Evolutionary conservation across 1,284 basidiomycete species (phyloP).

Genomic region (Sporisorium exsertum): DNA sequence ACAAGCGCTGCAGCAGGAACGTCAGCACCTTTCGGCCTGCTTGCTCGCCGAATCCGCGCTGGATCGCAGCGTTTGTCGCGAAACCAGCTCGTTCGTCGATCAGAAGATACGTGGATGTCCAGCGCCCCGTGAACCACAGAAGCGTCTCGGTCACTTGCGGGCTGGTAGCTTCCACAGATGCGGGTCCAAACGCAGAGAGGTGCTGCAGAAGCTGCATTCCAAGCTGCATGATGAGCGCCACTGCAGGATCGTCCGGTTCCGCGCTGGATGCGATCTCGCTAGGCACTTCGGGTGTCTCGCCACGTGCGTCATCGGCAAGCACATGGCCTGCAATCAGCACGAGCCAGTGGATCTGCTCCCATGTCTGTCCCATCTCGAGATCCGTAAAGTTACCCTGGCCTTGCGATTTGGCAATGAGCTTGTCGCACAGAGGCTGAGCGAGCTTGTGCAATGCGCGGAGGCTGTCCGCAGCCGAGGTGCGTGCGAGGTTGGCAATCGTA

Average conservation of each 20-base stretch:
- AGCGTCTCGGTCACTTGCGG: constrained; percentile 61
- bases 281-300: constrained; percentile 56
- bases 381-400: constrained; percentile 16
- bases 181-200: constrained; percentile 40
- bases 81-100: constrained; percentile 29
- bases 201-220: constrained; percentile 53
- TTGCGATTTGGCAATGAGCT: constrained; percentile 43
- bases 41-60: constrained; percentile 45
- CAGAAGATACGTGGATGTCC: constrained; percentile 61
- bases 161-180: constrained; percentile 46
- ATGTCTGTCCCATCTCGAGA: constrained; percentile 45
- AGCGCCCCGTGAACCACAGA: constrained; percentile 62
- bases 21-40: constrained; percentile 53
- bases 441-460: constrained; percentile 26
- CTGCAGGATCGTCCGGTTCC: constrained; percentile 32
- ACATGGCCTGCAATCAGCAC: constrained; percentile 57
- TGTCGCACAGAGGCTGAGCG: constrained; percentile 36
- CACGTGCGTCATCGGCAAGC: constrained; percentile 53
- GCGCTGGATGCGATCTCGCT: constrained; percentile 33
- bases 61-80: constrained; percentile 42
- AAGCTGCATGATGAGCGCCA: constrained; percentile 48
- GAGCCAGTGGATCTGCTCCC: constrained; percentile 66
- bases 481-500: constrained; percentile 56
- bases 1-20: constrained; percentile 55
- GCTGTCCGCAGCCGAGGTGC: constrained; percentile 40